phyloP scores from a whole-genome alignment of 2,329 filamentous ascomycete species.

The Fusarium virguliforme region DNA sequence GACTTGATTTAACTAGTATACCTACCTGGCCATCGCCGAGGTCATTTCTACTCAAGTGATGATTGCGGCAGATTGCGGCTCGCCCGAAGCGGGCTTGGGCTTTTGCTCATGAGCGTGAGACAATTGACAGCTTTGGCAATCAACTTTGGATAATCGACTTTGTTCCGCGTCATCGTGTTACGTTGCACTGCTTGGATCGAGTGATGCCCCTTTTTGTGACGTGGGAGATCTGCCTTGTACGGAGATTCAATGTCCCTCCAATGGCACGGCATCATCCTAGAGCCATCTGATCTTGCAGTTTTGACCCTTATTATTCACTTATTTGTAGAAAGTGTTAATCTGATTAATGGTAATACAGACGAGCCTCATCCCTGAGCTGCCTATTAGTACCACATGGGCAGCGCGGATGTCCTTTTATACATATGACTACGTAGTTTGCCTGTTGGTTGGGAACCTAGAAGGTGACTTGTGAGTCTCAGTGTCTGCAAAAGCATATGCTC shows the following conservation, averaged over 20 bases:
- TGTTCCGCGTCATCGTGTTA: constrained; percentile 10
- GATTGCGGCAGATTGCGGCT: not conserved
- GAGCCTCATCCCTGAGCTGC: not conserved
- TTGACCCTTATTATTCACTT: not conserved
- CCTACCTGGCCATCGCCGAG: constrained; percentile 17
- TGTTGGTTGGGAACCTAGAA: no score
- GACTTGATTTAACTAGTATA: constrained; percentile 29
- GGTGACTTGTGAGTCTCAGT: no score
- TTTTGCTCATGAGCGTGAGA: not conserved
- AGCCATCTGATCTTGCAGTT: not conserved
- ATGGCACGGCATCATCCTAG: not conserved
- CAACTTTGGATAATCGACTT: not conserved
- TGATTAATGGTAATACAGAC: not conserved
- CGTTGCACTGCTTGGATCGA: not conserved
- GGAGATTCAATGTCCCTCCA: constrained; percentile 12
- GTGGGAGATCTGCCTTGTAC: not conserved
- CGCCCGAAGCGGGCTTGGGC: not conserved
- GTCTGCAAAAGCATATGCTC: no score
- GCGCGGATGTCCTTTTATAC: no score
- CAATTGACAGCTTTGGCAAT: not conserved
- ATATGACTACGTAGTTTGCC: no score
- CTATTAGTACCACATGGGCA: not conserved
- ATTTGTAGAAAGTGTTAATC: not conserved
- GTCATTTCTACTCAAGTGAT: not conserved
- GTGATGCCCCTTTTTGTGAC: not conserved